Base-by-base conservation (phyloP, 352 stramenopile species). In the Phytophthora cryptogea region DNA sequence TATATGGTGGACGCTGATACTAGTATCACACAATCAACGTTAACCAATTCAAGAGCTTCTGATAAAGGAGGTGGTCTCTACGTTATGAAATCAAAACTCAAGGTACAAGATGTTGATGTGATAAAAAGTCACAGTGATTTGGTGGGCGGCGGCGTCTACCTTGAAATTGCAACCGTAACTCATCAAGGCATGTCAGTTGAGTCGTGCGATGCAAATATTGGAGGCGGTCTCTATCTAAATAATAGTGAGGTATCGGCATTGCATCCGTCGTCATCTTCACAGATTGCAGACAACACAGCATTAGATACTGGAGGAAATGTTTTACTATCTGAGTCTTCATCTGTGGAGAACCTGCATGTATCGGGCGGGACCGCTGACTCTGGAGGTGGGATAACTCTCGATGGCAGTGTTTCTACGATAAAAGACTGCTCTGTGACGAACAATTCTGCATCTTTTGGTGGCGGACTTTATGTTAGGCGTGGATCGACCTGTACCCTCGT, bases 211-310 rank as follows among this genome's bases (percentile, higher is more conserved):
- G 76, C 65, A 6, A 43, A 20, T 5, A 23, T 36, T 44, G 81
- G 81, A 6, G 81, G 77, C 1, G 81, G 77, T 0, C 9, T 77
- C 3, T 80, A 76, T 33, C 5, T 84, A 7, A 28, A 54, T 4
- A 14, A 49, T 13, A 75, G 60, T 9, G 54, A 42, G 3, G 43
- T 77, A 5, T 14, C 54, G 5, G 45, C 47, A 5, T 44, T 58
- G 3, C 33, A 23, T 14, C 0, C 5, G 7, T 30, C 44, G 8
- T 62, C 63, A 4, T 54, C 39, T n/a, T 67, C 63, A 17, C 37
- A 39, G 9, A 47, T 71, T 51, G 48, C 32, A 23, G 10, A 23
- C n/a, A 59, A 56, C 30, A 0, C 43, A 3, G 63, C 50, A 16
- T 14, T 43, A 2, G 26, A 42, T 41, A 11, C 13, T 9, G 63